A percentile compares a stretch with the other conserved stretches of the same genome.
Evolutionary conservation across 1,284 basidiomycete genomes (phyloP).

Genomic region (Rhizoctonia solani): DNA sequence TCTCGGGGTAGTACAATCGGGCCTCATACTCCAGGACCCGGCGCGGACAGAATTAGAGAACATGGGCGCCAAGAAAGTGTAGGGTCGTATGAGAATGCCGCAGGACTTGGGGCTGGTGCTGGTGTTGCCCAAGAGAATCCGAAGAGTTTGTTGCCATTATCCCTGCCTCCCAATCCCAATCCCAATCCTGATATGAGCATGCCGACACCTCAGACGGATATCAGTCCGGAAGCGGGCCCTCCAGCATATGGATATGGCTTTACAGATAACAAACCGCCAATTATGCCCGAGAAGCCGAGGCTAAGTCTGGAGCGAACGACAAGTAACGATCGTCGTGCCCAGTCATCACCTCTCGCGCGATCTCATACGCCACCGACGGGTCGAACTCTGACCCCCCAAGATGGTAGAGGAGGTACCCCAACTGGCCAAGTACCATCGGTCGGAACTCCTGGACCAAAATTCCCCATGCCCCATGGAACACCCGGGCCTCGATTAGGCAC

Average conservation of each 20-base stretch:
- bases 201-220: conserved; percentile 23
- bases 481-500: conserved; percentile 22
- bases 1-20: conserved; percentile 25
- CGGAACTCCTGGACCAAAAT: conserved; percentile 19
- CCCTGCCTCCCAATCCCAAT: conserved; percentile 11
- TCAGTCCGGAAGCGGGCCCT: not conserved
- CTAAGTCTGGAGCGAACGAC: conserved; percentile 14
- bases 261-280: not conserved
- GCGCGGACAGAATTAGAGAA: not conserved
- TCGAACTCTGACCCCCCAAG: conserved; percentile 7
- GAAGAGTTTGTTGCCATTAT: conserved; percentile 23
- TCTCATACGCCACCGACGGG: conserved; percentile 17
- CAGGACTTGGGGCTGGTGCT: conserved; percentile 14
- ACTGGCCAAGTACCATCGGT: not conserved
- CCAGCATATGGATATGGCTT: conserved; percentile 21
- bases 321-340: conserved; percentile 29
- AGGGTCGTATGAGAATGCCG: conserved; percentile 24
- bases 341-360: conserved; percentile 14
- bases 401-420: conserved; percentile 18
- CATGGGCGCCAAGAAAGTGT: conserved; percentile 12
- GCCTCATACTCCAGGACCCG: not conserved
- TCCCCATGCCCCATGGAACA: conserved; percentile 6
- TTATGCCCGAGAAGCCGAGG: not conserved
- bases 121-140: not conserved
- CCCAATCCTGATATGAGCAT: too few relatives aligned